A percentile compares a stretch with the other conserved stretches of the same genome.
phyloP scores from a whole-genome alignment of 306 rosid genomes.

The Canavalia ensiformis region DNA sequence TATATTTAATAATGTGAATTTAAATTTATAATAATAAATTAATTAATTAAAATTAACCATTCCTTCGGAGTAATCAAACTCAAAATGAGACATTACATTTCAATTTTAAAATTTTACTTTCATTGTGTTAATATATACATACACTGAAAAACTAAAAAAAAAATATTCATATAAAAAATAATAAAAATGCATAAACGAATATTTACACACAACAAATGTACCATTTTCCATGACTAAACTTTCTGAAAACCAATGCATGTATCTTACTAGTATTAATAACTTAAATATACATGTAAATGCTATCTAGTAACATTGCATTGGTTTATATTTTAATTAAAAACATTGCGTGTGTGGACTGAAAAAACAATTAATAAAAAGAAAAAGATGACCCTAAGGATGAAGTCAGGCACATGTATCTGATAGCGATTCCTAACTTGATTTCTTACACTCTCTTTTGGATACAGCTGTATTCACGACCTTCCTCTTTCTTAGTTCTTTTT shows the following conservation, averaged over 20 bases:
- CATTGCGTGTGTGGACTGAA: neutral
- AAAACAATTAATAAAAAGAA: neutral
- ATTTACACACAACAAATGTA: too few relatives aligned
- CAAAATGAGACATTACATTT: slow-evolving; percentile 10
- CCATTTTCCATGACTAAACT: neutral
- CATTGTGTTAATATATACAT: neutral
- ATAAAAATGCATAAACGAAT: too few relatives aligned
- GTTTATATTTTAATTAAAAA: neutral
- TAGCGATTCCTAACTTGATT: slow-evolving; percentile 49
- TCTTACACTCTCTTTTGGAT: slow-evolving; percentile 50
- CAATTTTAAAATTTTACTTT: neutral
- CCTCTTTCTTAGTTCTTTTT: neutral
- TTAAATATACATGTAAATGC: too few relatives aligned
- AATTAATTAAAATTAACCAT: neutral
- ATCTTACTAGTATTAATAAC: neutral
- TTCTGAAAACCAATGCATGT: neutral
- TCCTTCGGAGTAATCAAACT: neutral
- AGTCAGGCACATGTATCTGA: slow-evolving; percentile 55
- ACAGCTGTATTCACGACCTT: slow-evolving; percentile 83
- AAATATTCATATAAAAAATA: neutral
- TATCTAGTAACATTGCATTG: too few relatives aligned
- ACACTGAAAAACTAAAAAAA: neutral
- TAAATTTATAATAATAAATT: neutral
- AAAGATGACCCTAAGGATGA: slow-evolving; percentile 37
- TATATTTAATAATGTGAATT: too few relatives aligned